These are phyloP conservation scores for Phialocephala sp. DNA, from an alignment of 2,329 filamentous ascomycete species.

Conservation along the genomic window DNA sequence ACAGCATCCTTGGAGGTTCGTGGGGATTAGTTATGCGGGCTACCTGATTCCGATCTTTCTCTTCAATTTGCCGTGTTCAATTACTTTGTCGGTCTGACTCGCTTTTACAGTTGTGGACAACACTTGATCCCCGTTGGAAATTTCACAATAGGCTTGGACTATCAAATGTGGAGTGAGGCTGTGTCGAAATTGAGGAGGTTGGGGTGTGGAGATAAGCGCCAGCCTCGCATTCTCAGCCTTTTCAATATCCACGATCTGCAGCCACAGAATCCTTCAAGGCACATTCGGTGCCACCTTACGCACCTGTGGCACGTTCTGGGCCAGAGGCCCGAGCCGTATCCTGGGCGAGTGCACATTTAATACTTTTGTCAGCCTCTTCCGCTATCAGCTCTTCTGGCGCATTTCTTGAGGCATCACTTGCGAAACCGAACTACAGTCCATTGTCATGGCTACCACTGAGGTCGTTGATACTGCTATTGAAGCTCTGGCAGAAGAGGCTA, in stretches of 20 bases:
- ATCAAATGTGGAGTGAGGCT: background rate
- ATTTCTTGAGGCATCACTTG: background rate
- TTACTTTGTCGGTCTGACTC: background rate
- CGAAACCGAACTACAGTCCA: background rate
- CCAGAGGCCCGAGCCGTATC: background rate
- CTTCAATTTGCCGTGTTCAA: background rate
- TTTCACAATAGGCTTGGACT: background rate
- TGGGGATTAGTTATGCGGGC: background rate
- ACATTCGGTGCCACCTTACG: background rate
- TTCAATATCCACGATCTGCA: constrained; percentile 5
- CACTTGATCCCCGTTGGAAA: background rate
- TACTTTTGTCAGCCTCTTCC: background rate
- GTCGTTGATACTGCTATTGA: background rate
- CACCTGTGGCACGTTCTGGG: background rate
- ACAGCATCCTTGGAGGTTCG: background rate
- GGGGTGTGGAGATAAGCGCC: background rate
- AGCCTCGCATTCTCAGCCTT: constrained; percentile 11
- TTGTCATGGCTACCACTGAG: background rate
- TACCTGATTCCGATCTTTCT: background rate
- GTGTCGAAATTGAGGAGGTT: background rate
- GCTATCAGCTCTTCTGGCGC: background rate
- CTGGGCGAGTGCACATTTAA: background rate
- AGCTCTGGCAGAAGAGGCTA: background rate
- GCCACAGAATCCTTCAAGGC: constrained; percentile 11
- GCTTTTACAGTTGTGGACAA: background rate